phyloP scores from a whole-genome alignment of 2,329 filamentous ascomycete species.

The Pseudocercospora ulei region DNA sequence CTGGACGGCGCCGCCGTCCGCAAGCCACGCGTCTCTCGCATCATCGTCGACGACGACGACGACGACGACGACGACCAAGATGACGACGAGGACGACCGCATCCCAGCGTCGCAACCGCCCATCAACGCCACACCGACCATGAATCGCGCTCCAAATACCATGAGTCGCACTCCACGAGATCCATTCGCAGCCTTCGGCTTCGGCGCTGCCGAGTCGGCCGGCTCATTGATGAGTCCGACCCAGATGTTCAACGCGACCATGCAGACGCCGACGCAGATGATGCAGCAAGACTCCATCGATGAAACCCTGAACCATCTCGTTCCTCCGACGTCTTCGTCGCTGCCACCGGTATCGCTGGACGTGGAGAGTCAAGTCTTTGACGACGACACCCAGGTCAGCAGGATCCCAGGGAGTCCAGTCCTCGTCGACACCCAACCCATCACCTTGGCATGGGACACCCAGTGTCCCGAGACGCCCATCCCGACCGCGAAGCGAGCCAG shows the following conservation, averaged over 20 bases:
- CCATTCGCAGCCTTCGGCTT: constrained; percentile 33
- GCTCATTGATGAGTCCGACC: constrained; percentile 30
- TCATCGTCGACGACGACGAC: constrained; percentile 34
- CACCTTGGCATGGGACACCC: constrained; percentile 34
- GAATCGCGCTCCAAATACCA: too few relatives aligned
- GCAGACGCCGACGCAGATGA: constrained; percentile 32
- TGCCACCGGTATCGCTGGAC: constrained; percentile 23
- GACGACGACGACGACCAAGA: constrained; percentile 30
- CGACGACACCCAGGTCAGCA: constrained; percentile 18
- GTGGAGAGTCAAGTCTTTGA: constrained; percentile 10
- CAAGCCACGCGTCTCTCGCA: constrained; percentile 28
- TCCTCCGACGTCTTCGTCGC: constrained; percentile 27
- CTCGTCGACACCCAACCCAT: constrained; percentile 32
- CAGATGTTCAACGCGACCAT: constrained; percentile 34
- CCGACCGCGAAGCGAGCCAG: constrained; percentile 18
- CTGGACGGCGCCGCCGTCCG: constrained; percentile 25
- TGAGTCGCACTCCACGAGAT: constrained; percentile 14
- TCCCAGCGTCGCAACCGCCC: background rate
- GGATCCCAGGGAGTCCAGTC: constrained; percentile 23
- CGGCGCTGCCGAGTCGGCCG: constrained; percentile 20
- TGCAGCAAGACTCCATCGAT: constrained; percentile 39
- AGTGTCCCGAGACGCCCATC: constrained; percentile 29
- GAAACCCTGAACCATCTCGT: constrained; percentile 31
- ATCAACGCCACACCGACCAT: background rate
- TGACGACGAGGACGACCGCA: background rate